Percentiles rank a stretch among this genome's conserved stretches.
Evolutionary conservation across 2,329 filamentous ascomycete species (phyloP).

Genomic region (Claviceps sorghi): DNA sequence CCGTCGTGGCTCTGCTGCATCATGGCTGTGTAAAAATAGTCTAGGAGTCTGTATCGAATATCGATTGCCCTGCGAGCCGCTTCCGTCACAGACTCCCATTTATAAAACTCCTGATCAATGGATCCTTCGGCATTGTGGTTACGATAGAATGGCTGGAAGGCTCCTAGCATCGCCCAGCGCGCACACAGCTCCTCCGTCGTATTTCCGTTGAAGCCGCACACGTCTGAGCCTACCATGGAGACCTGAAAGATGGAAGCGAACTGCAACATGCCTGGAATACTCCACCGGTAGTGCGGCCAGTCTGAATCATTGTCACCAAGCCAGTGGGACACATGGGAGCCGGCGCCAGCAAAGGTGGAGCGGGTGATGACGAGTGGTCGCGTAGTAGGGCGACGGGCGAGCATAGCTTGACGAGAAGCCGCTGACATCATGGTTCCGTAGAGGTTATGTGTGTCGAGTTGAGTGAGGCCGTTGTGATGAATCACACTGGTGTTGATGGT

Average conservation of each 20-base stretch:
- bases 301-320: conserved; percentile 29
- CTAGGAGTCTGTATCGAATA: conserved; percentile 54
- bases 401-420: conserved; percentile 51
- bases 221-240: conserved; percentile 56
- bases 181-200: conserved; percentile 48
- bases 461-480: conserved; percentile 49
- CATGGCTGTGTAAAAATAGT: conserved; percentile 62
- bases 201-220: conserved; percentile 60
- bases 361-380: conserved; percentile 62
- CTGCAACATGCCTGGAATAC: conserved; percentile 42
- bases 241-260: conserved; percentile 53
- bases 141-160: conserved; percentile 54
- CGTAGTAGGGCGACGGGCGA: conserved; percentile 43
- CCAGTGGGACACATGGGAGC: conserved; percentile 47
- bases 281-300: conserved; percentile 45
- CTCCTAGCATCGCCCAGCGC: conserved; percentile 50
- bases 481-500: conserved; percentile 54
- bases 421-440: conserved; percentile 66
- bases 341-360: conserved; percentile 61
- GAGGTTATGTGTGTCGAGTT: conserved; percentile 66
- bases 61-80: conserved; percentile 53
- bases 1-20: conserved; percentile 42
- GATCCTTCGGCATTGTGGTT: conserved; percentile 42
- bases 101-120: conserved; percentile 48
- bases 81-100: conserved; percentile 43